These are phyloP conservation scores for Elsinoe australis DNA, from an alignment of 2,329 filamentous ascomycete species.

Conservation along the genomic window DNA sequence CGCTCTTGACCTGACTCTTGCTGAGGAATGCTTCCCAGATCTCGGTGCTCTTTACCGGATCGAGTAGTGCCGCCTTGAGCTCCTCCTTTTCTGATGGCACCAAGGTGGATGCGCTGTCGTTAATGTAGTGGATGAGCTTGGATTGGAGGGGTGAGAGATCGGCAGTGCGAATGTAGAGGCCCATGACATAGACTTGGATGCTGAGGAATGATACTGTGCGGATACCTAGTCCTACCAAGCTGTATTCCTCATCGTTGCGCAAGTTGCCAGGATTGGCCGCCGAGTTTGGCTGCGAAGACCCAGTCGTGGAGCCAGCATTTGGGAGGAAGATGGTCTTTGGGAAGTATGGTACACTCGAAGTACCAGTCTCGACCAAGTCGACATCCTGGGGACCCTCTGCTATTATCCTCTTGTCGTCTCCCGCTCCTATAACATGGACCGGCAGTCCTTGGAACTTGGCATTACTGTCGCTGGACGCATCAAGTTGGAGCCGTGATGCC, in stretches of 20 bases:
- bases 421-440: slow-evolving; percentile 54
- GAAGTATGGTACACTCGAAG: slow-evolving; percentile 70
- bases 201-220: slow-evolving; percentile 81
- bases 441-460: slow-evolving; percentile 47
- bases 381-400: slow-evolving; percentile 47
- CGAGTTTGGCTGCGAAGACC: slow-evolving; percentile 26
- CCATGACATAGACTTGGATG: slow-evolving; percentile 91
- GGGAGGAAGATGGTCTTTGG: slow-evolving; percentile 63
- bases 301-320: slow-evolving; percentile 31
- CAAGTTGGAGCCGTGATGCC: slow-evolving; percentile 28
- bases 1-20: slow-evolving; percentile 61
- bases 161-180: slow-evolving; percentile 77
- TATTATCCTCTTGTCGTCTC: slow-evolving; percentile 46
- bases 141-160: slow-evolving; percentile 77
- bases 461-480: slow-evolving; percentile 29
- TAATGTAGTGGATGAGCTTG: slow-evolving; percentile 66
- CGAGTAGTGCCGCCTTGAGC: slow-evolving; percentile 61
- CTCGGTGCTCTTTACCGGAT: slow-evolving; percentile 59
- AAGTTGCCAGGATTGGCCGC: slow-evolving; percentile 28
- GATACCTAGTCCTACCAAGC: slow-evolving; percentile 78
- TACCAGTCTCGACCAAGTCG: slow-evolving; percentile 74
- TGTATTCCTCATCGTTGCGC: slow-evolving; percentile 60
- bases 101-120: slow-evolving; percentile 70
- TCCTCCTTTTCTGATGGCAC: slow-evolving; percentile 73
- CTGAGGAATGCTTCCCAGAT: slow-evolving; percentile 67